Evolutionary conservation across 164 flowering plant species (phyloP), one percentile per base, ranked within the genome.

Genomic region (Stephania cephalantha): DNA sequence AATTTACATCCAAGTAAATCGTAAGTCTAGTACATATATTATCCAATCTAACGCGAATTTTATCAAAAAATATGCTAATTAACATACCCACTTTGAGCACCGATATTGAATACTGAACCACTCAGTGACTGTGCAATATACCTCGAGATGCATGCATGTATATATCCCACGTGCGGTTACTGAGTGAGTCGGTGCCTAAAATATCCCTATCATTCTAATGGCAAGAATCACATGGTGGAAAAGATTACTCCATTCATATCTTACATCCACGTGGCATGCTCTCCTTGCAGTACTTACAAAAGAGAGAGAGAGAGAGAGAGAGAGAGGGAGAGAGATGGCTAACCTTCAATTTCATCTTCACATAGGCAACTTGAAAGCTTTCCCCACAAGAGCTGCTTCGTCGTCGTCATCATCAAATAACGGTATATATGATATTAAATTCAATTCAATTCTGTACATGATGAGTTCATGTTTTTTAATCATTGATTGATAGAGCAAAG

Each of bases 381-480:
- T 88, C 83, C 70, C 87, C 68, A 74, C 85, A 9, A 81, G 80
- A 29, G 90, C 85, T 80, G 84, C 88, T 15, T 76, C 42, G 4
- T 4, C 42, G 4, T 35, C 88, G 9, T 76, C 42, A 35, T 4
- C 42, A 35, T 35, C 88, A 50, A 50, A 50, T 7, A 87, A 86
- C 66, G 87, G 86, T 85, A 15, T 85, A 15, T 18, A 22, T 18
- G 25, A 61, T 20, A 61, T 5, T 58, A 58, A 10, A 17, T 5
- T 61, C 8, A 13, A 53, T 53, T 53, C 18, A 18, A 12, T 53
- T 18, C 9, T 53, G 61, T 53, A 12, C 5, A 25, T 25, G 25
- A 25, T 25, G 25, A 12, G 18, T 12, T 53, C 61, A 13, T 53
- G 18, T 12, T 53, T 5, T 0, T 12, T 53, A 13, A 53, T 53